phyloP scores from a whole-genome alignment of 2,329 filamentous ascomycete species.

The Berkeleyomyces rouxiae region DNA sequence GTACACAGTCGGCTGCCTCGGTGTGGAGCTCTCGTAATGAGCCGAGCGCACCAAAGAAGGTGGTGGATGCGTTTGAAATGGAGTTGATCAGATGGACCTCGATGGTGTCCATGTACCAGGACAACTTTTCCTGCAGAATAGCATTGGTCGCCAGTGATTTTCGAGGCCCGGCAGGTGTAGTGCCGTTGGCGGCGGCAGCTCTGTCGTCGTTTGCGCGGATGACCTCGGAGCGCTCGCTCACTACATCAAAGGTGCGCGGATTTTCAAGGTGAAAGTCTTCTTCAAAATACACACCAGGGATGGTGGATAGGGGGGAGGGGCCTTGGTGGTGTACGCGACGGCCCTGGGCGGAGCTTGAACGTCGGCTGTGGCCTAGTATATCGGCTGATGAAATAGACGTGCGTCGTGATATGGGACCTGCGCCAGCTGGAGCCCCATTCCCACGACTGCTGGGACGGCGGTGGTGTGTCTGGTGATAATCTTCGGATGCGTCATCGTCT shows the following conservation, averaged over 20 bases:
- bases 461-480: constrained; percentile 22
- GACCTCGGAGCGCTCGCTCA: constrained; percentile 93
- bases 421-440: constrained; percentile 14
- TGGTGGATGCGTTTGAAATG: constrained; percentile 87
- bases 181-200: constrained; percentile 36
- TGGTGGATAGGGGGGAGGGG: constrained; percentile 75
- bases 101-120: constrained; percentile 99
- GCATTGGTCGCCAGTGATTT: constrained; percentile 92
- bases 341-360: constrained; percentile 9
- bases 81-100: constrained; percentile 94
- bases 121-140: constrained; percentile 92
- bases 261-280: constrained; percentile 92
- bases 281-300: constrained; percentile 86
- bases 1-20: constrained; percentile 81
- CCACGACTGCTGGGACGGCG: constrained; percentile 30
- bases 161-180: constrained; percentile 33
- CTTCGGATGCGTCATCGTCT: constrained; percentile 16
- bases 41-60: constrained; percentile 87
- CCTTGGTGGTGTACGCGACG: constrained; percentile 47
- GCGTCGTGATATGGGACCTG: constrained; percentile 21
- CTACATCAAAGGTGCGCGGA: constrained; percentile 86
- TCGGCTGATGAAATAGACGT: constrained; percentile 28
- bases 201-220: constrained; percentile 47
- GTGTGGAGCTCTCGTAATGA: constrained; percentile 80
- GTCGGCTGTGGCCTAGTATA: constrained; percentile 1